Evolutionary conservation across 352 stramenopile genomes (phyloP), one percentile per base, ranked within the genome.

Genomic region (Phytopythium sindhum): DNA sequence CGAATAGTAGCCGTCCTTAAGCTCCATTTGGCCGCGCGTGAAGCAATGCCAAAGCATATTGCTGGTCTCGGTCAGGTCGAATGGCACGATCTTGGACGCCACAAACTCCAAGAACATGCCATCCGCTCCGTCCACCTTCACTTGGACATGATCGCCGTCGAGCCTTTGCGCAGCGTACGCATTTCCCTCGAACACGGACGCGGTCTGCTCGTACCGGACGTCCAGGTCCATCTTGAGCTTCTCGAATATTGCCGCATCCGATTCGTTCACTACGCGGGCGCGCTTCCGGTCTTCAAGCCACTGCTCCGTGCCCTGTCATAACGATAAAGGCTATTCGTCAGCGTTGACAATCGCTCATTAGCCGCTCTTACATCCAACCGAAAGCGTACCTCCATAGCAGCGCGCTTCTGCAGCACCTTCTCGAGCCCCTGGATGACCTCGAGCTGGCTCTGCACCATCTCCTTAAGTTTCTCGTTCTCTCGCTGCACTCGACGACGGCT

Each of bases 381-480:
- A 42, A 54, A 15, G 42, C 55, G 1, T 15, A 67, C 61, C 52
- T 69, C 60, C 44, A 74, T 42, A 10, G 61, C 57, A 19, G 68
- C 64, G 0, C 72, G 60, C 29, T 79, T 75, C 39, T 64, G 53
- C n/a, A 78, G 52, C 37, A 77, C 42, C 50, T 70, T 74, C 37
- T 78, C 62, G 4, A 75, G 44, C 15, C 66, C 74, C 33, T 74
- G 65, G 23, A 74, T 50, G 47, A 75, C 65, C 9, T 51, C 52
- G 6, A 72, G 26, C 28, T 80, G 68, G 12, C 61, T 72, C 37
- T 83, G 57, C 19, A 80, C 60, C 54, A 76, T 64, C 12, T 60
- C 51, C 28, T 67, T 60, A 2, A 86, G 72, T 61, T 70, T 69
- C 29, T 68, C 61, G 57, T 86, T 81, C 64, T 81, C 70, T 1